Base-by-base conservation (phyloP, 495 filamentous ascomycete species). In the Penicillium pancosmium region DNA sequence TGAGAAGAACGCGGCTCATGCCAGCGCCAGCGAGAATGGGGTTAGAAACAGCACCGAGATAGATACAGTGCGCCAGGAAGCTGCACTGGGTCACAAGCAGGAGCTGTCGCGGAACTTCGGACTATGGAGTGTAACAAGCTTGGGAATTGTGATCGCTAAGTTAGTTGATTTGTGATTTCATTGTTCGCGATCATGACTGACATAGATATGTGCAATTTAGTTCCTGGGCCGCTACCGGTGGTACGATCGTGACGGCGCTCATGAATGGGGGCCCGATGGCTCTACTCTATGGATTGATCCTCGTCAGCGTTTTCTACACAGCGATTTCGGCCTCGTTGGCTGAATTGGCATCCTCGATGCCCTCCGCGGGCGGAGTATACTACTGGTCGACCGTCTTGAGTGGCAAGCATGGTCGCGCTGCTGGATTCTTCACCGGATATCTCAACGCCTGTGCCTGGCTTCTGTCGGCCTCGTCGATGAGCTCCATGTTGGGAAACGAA, bases 311-410 rank as follows among this genome's bases (percentile, higher is more conserved):
- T 18, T 79, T 75, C 57, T 79, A 79, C 54, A 68, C 72, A 1
- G 61, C 75, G 6, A 78, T 78, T 35, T 77, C 73, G 0, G 74
- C 77, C 8, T 81, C 78, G 13, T 70, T 86, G 21, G 80, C 81
- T 9, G 79, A 91, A 75, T 78, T 93, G 49, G 87, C 91, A 12
- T 92, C 90, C 1, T 81, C 88, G 1, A 89, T 94, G 62, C 91
- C 91, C 2, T 91, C 89, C 0, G 83, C 86, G 5, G 88, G 86
- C 18, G 89, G 91, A 38, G 90, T 92, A 11, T 92, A 92, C 69
- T 89, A 92, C 70, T 92, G 89, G 89, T 88, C 88, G 0, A 86
- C 87, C 0, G 80, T 91, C 3, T 82, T 89, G 5, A 89, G 90
- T 4, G 81, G 80, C 0, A 79, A 72, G 23, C 85, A 79, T 58